These are phyloP conservation scores for Scutellaria baicalensis DNA, from an alignment of 257 asterid genomes.

Conservation along the genomic window DNA sequence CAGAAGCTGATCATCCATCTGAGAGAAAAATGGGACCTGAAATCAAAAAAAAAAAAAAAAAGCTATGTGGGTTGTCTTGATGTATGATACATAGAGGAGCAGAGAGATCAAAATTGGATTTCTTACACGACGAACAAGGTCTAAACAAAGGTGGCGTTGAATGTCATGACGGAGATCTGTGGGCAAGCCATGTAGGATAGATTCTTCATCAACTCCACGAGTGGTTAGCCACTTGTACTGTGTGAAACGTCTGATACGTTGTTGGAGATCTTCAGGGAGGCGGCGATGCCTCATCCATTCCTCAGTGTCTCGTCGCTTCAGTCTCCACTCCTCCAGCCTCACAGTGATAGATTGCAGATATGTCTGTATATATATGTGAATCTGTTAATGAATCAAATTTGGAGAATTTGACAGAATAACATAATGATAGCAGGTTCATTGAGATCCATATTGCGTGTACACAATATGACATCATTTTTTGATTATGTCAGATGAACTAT, in stretches of 20 bases:
- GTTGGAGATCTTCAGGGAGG: slow-evolving; percentile 58
- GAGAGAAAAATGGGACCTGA: slow-evolving; percentile 85
- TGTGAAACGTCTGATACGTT: slow-evolving; percentile 63
- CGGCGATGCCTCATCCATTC: slow-evolving; percentile 96
- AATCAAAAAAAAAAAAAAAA: neutral
- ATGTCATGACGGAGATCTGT: slow-evolving; percentile 80
- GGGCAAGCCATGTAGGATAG: slow-evolving; percentile 63
- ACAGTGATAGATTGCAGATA: slow-evolving; percentile 85
- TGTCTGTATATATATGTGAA: slow-evolving; percentile 34
- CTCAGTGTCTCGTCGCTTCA: slow-evolving; percentile 80
- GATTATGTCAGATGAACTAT: neutral
- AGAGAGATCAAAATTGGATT: neutral
- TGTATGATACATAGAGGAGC: neutral
- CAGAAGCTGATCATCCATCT: slow-evolving; percentile 75
- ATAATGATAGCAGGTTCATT: too few relatives aligned
- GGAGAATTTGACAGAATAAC: neutral
- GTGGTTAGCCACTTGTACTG: slow-evolving; percentile 89
- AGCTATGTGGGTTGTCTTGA: neutral
- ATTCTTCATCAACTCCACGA: slow-evolving; percentile 80
- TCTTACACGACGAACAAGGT: slow-evolving; percentile 83
- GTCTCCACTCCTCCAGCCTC: slow-evolving; percentile 96
- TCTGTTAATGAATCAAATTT: neutral
- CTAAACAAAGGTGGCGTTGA: slow-evolving; percentile 79
- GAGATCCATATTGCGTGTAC: too few relatives aligned
- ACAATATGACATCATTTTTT: too few relatives aligned